Percentiles rank a stretch among this genome's conserved stretches.
Conservation (phyloP, 176 grass and related monocot species). For the Ensete glaucum region DNA sequence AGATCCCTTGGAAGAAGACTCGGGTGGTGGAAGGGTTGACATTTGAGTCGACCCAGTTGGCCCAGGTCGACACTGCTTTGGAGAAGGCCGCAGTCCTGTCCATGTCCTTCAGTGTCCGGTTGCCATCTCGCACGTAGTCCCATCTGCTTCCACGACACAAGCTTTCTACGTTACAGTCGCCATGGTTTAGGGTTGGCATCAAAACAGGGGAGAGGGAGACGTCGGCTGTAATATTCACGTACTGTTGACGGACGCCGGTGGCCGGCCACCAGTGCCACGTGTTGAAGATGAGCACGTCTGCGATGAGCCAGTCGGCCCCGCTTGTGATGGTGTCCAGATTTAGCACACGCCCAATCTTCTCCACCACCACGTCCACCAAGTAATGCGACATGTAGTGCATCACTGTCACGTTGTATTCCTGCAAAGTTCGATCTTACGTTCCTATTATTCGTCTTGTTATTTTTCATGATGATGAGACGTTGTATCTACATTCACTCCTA, state of each 20-base stretch:
- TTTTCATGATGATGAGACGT: background rate
- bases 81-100: constrained; percentile 59
- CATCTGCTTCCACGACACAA: constrained; percentile 28
- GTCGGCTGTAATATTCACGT: background rate
- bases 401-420: constrained; percentile 70
- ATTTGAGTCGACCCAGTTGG: constrained; percentile 49
- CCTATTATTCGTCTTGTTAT: background rate
- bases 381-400: constrained; percentile 78
- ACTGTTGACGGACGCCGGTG: constrained; percentile 41
- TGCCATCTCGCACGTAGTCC: constrained; percentile 63
- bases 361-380: constrained; percentile 52
- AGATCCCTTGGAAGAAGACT: constrained; percentile 80
- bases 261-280: constrained; percentile 92
- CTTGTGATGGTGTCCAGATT: constrained; percentile 54
- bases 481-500: constrained; percentile 6
- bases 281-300: constrained; percentile 85
- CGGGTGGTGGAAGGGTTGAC: constrained; percentile 32
- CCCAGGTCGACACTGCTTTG: constrained; percentile 66
- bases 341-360: constrained; percentile 46
- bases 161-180: background rate
- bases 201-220: background rate
- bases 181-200: background rate
- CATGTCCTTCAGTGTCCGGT: constrained; percentile 42
- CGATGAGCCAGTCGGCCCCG: constrained; percentile 34
- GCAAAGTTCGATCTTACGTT: background rate